A percentile compares a stretch with the other conserved stretches of the same genome.
Evolutionary conservation across 352 stramenopile genomes (phyloP).

Genomic region (Peronospora belbahrii): DNA sequence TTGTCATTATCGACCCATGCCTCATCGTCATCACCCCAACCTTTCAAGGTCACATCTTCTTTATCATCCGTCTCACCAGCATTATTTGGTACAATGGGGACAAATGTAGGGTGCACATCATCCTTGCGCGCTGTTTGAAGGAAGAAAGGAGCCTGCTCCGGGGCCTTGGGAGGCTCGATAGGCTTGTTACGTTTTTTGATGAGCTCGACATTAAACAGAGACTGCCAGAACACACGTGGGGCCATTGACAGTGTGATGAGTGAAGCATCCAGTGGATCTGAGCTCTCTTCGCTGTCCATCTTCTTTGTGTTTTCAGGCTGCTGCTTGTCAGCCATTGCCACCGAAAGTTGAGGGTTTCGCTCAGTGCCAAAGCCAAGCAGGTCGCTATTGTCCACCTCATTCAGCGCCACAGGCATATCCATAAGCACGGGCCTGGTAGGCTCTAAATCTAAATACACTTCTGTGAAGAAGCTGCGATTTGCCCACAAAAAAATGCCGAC

Average conservation of each 20-base stretch:
- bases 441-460: constrained; percentile 79
- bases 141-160: constrained; percentile 93
- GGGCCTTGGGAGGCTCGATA: constrained; percentile 90
- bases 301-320: constrained; percentile 40
- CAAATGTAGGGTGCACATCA: constrained; percentile 71
- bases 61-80: constrained; percentile 17
- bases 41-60: constrained; percentile 41
- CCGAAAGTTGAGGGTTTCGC: constrained; percentile 38
- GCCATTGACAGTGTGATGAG: constrained; percentile 72
- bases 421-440: constrained; percentile 76
- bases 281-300: constrained; percentile 19
- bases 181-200: constrained; percentile 96
- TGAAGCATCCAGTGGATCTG: constrained; percentile 46
- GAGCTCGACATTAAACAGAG: constrained; percentile 88
- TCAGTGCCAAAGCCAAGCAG: constrained; percentile 46
- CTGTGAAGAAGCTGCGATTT: constrained; percentile 90
- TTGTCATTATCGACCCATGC: constrained; percentile 52
- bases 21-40: constrained; percentile 59
- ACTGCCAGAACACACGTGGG: constrained; percentile 85
- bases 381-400: constrained; percentile 73
- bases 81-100: constrained; percentile 29
- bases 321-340: constrained; percentile 32
- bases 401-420: constrained; percentile 87
- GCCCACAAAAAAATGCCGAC: constrained; percentile 93
- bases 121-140: constrained; percentile 86